Evolutionary conservation across 192 early-diverging fungal genomes (phyloP).

Genomic region (Mycoemilia scoparia): DNA sequence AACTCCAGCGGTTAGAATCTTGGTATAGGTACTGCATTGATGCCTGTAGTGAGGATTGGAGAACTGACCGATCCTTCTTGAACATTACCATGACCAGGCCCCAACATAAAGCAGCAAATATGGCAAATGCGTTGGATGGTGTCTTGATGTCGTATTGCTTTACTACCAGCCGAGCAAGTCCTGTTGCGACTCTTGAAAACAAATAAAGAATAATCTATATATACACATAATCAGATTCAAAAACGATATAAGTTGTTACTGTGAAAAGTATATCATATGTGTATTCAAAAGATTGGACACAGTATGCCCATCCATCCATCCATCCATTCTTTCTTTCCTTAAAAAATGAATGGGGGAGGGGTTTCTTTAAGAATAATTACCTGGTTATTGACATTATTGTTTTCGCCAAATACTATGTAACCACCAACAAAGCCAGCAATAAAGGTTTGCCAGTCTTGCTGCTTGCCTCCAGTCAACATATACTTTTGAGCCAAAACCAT

Average conservation of each 20-base stretch:
- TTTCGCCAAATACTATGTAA: conserved; percentile 85
- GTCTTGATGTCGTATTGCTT: conserved; percentile 50
- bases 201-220: conserved; percentile 89
- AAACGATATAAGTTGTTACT: too few species aligned
- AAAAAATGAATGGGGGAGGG: too few species aligned
- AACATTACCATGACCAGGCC: conserved; percentile 93
- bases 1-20: conserved; percentile 66
- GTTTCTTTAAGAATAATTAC: too few species aligned
- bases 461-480: conserved; percentile 48
- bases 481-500: conserved; percentile 58
- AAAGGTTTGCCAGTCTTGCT: conserved; percentile 64
- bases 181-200: conserved; percentile 79
- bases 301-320: too few species aligned
- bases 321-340: too few species aligned
- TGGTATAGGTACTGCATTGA: conserved; percentile 93
- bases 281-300: too few species aligned
- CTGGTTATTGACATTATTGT: conserved; percentile 92
- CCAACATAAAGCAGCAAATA: conserved; percentile 91
- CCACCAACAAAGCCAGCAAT: conserved; percentile 80
- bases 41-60: conserved; percentile 79
- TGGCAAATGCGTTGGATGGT: conserved; percentile 61
- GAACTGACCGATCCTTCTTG: conserved; percentile 63
- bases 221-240: too few species aligned
- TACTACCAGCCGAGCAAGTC: conserved; percentile 62
- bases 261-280: too few species aligned